Percentiles rank a stretch among this genome's conserved stretches.
phyloP scores from a whole-genome alignment of 345 rosid species.

The Lenwebbia sp. region DNA sequence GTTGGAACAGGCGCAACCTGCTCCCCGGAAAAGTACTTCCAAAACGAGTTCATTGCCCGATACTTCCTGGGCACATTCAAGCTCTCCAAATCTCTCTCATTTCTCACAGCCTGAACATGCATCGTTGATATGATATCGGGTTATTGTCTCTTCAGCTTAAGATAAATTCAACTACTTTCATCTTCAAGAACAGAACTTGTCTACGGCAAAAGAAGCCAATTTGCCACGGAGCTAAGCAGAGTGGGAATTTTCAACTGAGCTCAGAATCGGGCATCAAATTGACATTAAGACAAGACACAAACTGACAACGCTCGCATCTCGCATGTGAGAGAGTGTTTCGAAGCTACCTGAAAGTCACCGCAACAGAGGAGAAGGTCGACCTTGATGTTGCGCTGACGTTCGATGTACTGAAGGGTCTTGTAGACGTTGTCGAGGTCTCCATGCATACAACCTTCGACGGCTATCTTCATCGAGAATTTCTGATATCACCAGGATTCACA shows the following conservation, averaged over 20 bases:
- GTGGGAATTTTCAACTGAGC: background rate
- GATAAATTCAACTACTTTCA: background rate
- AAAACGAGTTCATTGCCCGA: constrained; percentile 78
- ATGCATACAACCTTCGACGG: constrained; percentile 97
- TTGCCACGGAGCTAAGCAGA: background rate
- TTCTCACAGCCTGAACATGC: constrained; percentile 57
- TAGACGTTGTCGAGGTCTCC: constrained; percentile 89
- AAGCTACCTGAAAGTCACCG: constrained; percentile 79
- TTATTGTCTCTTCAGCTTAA: background rate
- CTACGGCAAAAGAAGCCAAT: background rate
- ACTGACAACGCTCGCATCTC: background rate
- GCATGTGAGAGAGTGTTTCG: background rate
- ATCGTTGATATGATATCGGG: background rate
- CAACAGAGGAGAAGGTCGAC: constrained; percentile 94
- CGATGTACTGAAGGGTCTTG: constrained; percentile 46
- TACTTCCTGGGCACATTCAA: constrained; percentile 65
- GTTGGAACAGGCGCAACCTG: constrained; percentile 82
- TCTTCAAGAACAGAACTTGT: background rate
- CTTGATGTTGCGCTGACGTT: constrained; percentile 42
- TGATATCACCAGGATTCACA: background rate
- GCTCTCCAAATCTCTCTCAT: constrained; percentile 76
- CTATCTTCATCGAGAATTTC: constrained; percentile 55
- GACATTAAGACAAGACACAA: background rate
- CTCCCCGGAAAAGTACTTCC: constrained; percentile 85
- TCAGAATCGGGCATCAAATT: background rate